Percentiles rank a stretch among this genome's conserved stretches.
Conservation (phyloP, 441 rosid species). For the Bocquillonia castaneifolia region DNA sequence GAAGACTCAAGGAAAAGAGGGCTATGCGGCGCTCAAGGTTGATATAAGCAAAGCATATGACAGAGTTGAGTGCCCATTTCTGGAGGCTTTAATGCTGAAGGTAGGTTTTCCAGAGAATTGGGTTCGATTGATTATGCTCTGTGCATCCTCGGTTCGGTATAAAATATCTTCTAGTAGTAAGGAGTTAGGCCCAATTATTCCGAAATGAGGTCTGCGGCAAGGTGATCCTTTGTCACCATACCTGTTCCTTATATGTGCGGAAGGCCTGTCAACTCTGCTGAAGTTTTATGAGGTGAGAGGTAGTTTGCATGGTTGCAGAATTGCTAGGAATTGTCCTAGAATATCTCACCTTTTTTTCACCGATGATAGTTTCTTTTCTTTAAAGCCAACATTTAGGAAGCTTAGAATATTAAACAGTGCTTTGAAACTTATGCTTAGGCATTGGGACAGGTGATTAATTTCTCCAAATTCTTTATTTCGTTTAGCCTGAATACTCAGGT, state of each 20-base stretch:
- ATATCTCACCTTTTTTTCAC: not conserved
- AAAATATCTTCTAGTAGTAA: not conserved
- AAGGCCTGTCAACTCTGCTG: not conserved
- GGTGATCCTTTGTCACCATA: not conserved
- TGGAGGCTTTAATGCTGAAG: not conserved
- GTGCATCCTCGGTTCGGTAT: not conserved
- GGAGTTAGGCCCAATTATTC: not conserved
- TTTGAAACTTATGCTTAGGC: too few species aligned
- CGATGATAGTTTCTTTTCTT: too few species aligned
- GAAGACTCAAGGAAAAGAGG: not conserved
- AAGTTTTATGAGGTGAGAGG: not conserved
- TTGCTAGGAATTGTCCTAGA: not conserved
- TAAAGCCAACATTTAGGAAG: too few species aligned
- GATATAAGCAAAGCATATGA: not conserved
- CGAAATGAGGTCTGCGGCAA: not conserved
- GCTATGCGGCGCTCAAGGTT: not conserved
- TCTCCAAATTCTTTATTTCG: too few species aligned
- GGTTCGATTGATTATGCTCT: not conserved
- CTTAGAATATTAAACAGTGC: too few species aligned
- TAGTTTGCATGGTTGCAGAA: not conserved
- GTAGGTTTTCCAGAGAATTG: not conserved
- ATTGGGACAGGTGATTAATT: too few species aligned
- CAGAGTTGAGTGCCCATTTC: too few species aligned
- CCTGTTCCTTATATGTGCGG: not conserved
- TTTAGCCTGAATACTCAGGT: too few species aligned